Base-by-base conservation (phyloP, 306 rosid genomes). In the Begonia loranthoides region DNA sequence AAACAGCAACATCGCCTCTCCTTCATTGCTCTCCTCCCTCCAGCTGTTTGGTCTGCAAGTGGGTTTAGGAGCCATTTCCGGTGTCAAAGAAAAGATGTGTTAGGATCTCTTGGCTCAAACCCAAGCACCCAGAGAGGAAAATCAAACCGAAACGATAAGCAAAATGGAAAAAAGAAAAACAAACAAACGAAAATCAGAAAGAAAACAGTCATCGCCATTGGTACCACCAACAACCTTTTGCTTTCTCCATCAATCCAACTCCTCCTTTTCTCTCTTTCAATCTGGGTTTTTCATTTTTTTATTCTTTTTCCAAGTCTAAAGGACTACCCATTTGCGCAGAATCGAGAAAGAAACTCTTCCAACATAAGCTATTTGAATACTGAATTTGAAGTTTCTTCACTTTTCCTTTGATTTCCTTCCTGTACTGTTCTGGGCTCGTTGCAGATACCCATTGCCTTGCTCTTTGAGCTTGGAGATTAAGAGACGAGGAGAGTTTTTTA, bases 21-120 rank as follows among this genome's bases (percentile, higher is more conserved):
- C 36, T 9, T 6, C 45, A 41, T 41, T 57, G 14, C 62, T 69
- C 62, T 57, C 56, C 13, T 55, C 63, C 74, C 55, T 55, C 70
- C 69, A 79, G 63, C 53, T 80, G 73, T 81, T 15, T 67, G 87
- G 93, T 69, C 53, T 58, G 59, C 48, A 60, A 76, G 71, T 65
- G 61, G 62, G 76, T 73, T 53, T 57, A 77, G 89, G 89, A 79
- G 80, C 77, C 52, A 56, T 77, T 71, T 41, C 58, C 81, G 95
- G 87, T 72, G 76, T 50, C 78, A 57, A 62, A 46, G 8, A 17
- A 63, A 15, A 68, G 65, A 58, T 49, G 81, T 50, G 62, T 43
- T 66, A 70, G 78, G 81, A 67, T 77, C 64, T 55, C 53, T 55
- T 21, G 19, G 45, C 73, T 72, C 78, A 73, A 77, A 73, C 75